Conservation (phyloP, 208 protist species). For the Eutreptiella sp. region DNA sequence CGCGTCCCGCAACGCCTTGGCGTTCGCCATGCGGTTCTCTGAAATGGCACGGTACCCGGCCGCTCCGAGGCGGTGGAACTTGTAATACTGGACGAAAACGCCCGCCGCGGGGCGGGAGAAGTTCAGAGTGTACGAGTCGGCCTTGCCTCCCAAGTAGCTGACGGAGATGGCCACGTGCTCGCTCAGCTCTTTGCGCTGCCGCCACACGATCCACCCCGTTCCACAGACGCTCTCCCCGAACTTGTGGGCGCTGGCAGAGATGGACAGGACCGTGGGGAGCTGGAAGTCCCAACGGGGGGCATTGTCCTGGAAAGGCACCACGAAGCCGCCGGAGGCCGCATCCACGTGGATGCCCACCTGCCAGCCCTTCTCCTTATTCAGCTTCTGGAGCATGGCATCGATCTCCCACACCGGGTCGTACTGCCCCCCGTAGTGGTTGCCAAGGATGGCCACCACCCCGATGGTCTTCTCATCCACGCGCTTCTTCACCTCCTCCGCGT, state of each 20-base stretch:
- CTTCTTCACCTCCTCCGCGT: slow-evolving; percentile 17
- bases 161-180: slow-evolving; percentile 21
- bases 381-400: slow-evolving; percentile 19
- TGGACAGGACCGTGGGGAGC: too few relatives aligned
- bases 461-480: slow-evolving; percentile 41
- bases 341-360: slow-evolving; percentile 41
- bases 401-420: slow-evolving; percentile 36
- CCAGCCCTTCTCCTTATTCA: slow-evolving; percentile 25
- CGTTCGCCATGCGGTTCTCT: slow-evolving; percentile 15
- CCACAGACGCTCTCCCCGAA: slow-evolving; percentile 28
- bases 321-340: slow-evolving; percentile 39
- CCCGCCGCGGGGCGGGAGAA: slow-evolving; percentile 27
- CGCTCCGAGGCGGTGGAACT: slow-evolving; percentile 23
- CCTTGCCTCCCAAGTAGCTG: slow-evolving; percentile 5
- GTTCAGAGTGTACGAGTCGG: slow-evolving; percentile 27
- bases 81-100: slow-evolving; percentile 30
- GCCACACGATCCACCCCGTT: slow-evolving; percentile 38
- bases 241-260: slow-evolving; percentile 43
- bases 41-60: slow-evolving; percentile 6
- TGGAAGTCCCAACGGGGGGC: slow-evolving; percentile 23
- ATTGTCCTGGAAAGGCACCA: slow-evolving; percentile 33
- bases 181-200: slow-evolving; percentile 27
- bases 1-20: slow-evolving; percentile 13
- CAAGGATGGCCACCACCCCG: slow-evolving; percentile 34
- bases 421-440: slow-evolving; percentile 32